Evolutionary conservation across 2,329 filamentous ascomycete species (phyloP).

Genomic region (Fusarium sp.): DNA sequence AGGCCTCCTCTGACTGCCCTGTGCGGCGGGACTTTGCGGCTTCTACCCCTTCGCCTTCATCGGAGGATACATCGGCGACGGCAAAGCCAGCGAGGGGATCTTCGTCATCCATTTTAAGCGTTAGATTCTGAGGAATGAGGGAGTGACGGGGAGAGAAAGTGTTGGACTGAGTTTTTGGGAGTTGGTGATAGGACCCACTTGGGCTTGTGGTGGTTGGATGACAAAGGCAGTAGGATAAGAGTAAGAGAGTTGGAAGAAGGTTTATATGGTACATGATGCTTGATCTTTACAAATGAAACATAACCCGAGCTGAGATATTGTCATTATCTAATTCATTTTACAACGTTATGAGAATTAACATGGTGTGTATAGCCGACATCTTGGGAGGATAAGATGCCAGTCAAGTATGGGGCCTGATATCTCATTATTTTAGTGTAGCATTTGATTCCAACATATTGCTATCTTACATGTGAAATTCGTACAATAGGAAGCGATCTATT

Average conservation of each 20-base stretch:
- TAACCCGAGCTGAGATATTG: no score
- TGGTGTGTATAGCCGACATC: no score
- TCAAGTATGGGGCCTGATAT: no score
- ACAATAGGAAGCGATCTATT: no score
- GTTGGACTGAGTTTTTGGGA: conserved; percentile 28
- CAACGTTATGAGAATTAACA: background rate
- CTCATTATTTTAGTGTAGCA: no score
- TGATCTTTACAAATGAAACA: no score
- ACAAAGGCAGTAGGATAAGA: background rate
- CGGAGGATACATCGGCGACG: conserved; percentile 54
- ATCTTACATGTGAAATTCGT: no score
- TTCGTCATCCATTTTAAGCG: conserved; percentile 49
- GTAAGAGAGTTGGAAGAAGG: background rate
- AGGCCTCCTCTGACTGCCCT: conserved; percentile 64
- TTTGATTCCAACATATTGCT: no score
- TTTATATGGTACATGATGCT: background rate
- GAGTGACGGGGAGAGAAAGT: background rate
- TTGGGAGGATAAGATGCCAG: no score
- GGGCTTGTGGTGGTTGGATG: conserved; percentile 18
- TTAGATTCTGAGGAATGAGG: background rate
- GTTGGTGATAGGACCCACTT: conserved; percentile 40
- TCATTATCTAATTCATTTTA: background rate
- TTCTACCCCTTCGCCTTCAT: conserved; percentile 52
- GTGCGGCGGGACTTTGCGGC: conserved; percentile 53
- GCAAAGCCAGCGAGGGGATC: conserved; percentile 51